phyloP scores from a whole-genome alignment of 2,329 filamentous ascomycete species.

The Xylariaceae sp. region DNA sequence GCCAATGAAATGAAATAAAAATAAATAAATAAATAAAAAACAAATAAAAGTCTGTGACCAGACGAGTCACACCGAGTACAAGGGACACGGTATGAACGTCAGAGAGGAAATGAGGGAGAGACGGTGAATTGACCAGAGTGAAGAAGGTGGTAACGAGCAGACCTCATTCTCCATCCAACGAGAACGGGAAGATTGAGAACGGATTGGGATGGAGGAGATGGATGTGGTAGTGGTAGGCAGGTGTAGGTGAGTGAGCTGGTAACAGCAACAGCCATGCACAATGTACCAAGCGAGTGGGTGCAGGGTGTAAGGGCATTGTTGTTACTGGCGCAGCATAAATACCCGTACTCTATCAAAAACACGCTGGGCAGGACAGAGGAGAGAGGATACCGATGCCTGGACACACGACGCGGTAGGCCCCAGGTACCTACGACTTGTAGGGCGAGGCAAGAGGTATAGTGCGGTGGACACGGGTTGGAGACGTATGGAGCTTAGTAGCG shows the following conservation, averaged over 20 bases:
- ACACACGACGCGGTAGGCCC: slow-evolving; percentile 8
- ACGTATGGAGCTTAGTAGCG: slow-evolving; percentile 9
- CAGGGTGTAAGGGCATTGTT: neutral
- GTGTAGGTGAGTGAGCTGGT: neutral
- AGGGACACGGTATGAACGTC: neutral
- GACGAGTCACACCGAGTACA: neutral
- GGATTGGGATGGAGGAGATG: slow-evolving; percentile 1
- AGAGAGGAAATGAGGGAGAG: neutral
- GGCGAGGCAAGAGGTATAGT: slow-evolving; percentile 8
- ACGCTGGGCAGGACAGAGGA: neutral
- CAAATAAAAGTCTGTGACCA: neutral
- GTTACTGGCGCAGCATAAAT: slow-evolving; percentile 1
- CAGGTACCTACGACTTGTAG: neutral
- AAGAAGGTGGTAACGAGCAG: neutral
- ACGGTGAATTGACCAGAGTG: neutral
- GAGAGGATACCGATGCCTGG: slow-evolving; percentile 1
- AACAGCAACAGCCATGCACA: slow-evolving; percentile 3
- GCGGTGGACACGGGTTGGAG: slow-evolving; percentile 5
- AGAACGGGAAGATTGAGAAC: neutral
- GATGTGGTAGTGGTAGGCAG: neutral
- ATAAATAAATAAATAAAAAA: neutral
- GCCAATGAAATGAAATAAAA: neutral
- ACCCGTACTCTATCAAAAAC: neutral
- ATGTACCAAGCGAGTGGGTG: slow-evolving; percentile 1
- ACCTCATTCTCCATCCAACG: neutral